Percentiles rank a stretch among this genome's conserved stretches.
Conservation (phyloP, 495 filamentous ascomycete species). For the Schizothecium vesticola region DNA sequence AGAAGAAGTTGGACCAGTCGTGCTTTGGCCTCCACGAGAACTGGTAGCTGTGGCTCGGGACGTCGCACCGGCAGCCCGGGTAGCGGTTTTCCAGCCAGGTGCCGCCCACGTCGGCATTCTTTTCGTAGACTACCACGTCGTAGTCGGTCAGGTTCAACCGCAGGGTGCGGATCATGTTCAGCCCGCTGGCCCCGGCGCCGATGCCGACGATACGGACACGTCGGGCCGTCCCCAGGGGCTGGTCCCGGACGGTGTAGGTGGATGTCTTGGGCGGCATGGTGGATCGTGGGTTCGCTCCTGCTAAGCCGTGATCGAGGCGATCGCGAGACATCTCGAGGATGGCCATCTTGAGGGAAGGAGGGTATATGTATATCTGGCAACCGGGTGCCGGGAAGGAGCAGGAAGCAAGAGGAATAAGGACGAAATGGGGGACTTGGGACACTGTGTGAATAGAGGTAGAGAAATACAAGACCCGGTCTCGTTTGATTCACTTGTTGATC, state of each 20-base stretch:
- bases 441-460: not conserved
- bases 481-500: not conserved
- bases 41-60: conserved; percentile 52
- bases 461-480: not conserved
- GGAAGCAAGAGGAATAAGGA: not conserved
- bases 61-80: conserved; percentile 50
- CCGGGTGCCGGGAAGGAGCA: conserved; percentile 1
- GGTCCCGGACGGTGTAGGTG: conserved; percentile 35
- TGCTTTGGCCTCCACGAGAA: conserved; percentile 52
- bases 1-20: conserved; percentile 57
- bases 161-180: conserved; percentile 44
- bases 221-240: conserved; percentile 39
- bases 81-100: conserved; percentile 59
- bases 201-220: conserved; percentile 45
- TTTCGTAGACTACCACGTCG: conserved; percentile 68
- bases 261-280: conserved; percentile 2
- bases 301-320: conserved; percentile 4
- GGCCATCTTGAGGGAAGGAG: conserved; percentile 4
- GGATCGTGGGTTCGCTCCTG: conserved; percentile 8
- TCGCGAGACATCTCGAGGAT: conserved; percentile 15
- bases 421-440: not conserved
- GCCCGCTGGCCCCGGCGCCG: conserved; percentile 45
- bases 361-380: not conserved
- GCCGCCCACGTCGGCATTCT: conserved; percentile 62
- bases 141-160: conserved; percentile 39